phyloP scores from a whole-genome alignment of 139 green algal species.

The Astrephomene gubernaculifera region DNA sequence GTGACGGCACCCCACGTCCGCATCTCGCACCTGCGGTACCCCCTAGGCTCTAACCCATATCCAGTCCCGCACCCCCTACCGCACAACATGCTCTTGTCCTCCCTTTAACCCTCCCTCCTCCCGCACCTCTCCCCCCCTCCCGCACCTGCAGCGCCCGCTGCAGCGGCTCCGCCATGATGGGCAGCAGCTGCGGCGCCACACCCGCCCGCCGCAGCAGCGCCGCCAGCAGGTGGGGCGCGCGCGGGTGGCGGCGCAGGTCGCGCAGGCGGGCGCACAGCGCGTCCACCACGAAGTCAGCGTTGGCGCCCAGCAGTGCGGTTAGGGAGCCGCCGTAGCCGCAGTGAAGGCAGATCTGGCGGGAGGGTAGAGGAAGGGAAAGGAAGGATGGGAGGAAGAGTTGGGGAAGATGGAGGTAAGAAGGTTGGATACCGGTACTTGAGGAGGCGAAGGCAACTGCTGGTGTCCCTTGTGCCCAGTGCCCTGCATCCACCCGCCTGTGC shows the following conservation, averaged over 20 bases:
- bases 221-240: constrained; percentile 80
- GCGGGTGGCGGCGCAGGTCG: constrained; percentile 56
- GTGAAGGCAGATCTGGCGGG: constrained; percentile 54
- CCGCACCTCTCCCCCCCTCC: not conserved
- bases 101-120: too few species aligned
- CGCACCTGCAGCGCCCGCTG: constrained; percentile 37
- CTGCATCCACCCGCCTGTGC: too few species aligned
- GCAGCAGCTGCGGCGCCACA: constrained; percentile 74
- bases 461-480: too few species aligned
- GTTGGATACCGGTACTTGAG: too few species aligned
- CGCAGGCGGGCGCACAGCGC: constrained; percentile 77
- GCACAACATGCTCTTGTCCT: too few species aligned
- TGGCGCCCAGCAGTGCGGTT: constrained; percentile 65
- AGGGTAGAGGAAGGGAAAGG: not conserved
- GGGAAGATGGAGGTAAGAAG: too few species aligned
- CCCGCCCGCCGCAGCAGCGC: constrained; percentile 73
- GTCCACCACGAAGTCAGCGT: constrained; percentile 89
- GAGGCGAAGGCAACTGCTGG: too few species aligned
- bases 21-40: too few species aligned
- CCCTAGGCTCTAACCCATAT: too few species aligned
- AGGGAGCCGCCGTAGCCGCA: constrained; percentile 68
- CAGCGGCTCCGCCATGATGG: constrained; percentile 83
- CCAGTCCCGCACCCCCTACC: too few species aligned
- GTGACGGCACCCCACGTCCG: too few species aligned
- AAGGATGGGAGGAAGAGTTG: not conserved